Evolutionary conservation across 1,284 basidiomycete genomes (phyloP), one percentile per base, ranked within the genome.

Genomic region (Apiotrichum gamsii): DNA sequence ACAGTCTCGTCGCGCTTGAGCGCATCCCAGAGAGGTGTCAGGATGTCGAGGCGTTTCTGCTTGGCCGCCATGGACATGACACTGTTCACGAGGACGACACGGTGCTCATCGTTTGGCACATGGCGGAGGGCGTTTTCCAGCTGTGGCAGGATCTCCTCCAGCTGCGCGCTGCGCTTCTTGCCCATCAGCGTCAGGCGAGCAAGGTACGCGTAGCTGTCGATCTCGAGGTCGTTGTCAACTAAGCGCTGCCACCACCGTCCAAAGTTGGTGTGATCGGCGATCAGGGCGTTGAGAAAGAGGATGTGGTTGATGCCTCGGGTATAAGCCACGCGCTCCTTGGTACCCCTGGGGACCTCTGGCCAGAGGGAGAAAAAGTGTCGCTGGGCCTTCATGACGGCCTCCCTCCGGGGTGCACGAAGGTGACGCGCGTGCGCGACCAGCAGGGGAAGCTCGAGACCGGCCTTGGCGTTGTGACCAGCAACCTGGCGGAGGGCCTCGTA

Each of bases 11-110:
- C 8, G 15, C 39, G 32, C 3, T 32, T 25, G 28, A 53, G 42
- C 3, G 40, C 37, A 5, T 28, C 76, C 59, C 87, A 90, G 24
- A 87, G 76, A 47, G 76, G 74, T 39, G 70, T 62, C 3, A 80
- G 80, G 24, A 83, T 60, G 44, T 84, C 80, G 44, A 82, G 64
- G 16, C 76, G 75, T 3, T 74, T 72, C 36, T 75, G 76, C 23
- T 74, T 73, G 8, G 43, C 49, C 2, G 46, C 39, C 18, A 43
- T 32, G 49, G 49, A 54, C 54, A 80, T 80, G 13, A 80, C 76
- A 53, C 84, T 85, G 55, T 64, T 64, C 36, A 48, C 33, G 15
- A 56, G 43, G 16, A 48, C 30, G 14, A 50, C 23, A 15, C 34
- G 37, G 40, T n/a, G 19, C 30, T 47, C 31, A n/a, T 16, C 11